phyloP scores from a whole-genome alignment of 2,329 filamentous ascomycete genomes.

The Xylariaceae sp. region DNA sequence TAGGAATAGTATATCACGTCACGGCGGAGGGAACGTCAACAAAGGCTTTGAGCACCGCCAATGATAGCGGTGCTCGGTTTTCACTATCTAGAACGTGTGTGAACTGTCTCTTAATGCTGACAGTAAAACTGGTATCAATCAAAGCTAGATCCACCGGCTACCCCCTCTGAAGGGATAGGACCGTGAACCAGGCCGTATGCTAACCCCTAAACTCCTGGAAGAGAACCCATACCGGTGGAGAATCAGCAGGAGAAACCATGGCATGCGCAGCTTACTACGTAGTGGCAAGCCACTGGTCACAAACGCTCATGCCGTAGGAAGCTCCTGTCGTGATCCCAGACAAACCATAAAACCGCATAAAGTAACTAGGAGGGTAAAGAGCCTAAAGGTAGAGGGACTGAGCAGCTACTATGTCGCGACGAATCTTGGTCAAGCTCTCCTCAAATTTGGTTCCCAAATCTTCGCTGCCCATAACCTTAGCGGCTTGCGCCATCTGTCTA shows the following conservation, averaged over 20 bases:
- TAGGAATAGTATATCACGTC: slow-evolving; percentile 5
- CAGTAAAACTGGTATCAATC: not conserved
- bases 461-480: slow-evolving; percentile 97
- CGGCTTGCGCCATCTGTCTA: slow-evolving; percentile 89
- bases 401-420: slow-evolving; percentile 89
- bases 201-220: slow-evolving; percentile 19
- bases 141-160: not conserved
- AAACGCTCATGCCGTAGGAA: slow-evolving; percentile 9
- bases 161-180: not conserved
- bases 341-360: not conserved
- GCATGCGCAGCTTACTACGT: slow-evolving; percentile 14
- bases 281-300: slow-evolving; percentile 18
- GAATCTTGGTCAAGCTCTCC: slow-evolving; percentile 73
- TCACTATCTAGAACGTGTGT: slow-evolving; percentile 23
- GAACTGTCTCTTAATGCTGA: not conserved
- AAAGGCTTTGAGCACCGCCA: slow-evolving; percentile 26
- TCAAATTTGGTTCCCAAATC: slow-evolving; percentile 93
- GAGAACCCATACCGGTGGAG: not conserved
- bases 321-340: slow-evolving; percentile 13
- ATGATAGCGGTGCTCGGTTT: slow-evolving; percentile 25
- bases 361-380: not conserved
- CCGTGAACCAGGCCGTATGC: slow-evolving; percentile 19
- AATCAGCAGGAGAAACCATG: slow-evolving; percentile 10
- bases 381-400: slow-evolving; percentile 80
- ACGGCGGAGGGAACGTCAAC: slow-evolving; percentile 6